A percentile compares a stretch with the other conserved stretches of the same genome.
Evolutionary conservation across 768 basidiomycete species (phyloP).

Genomic region (Boletellus emodensis): DNA sequence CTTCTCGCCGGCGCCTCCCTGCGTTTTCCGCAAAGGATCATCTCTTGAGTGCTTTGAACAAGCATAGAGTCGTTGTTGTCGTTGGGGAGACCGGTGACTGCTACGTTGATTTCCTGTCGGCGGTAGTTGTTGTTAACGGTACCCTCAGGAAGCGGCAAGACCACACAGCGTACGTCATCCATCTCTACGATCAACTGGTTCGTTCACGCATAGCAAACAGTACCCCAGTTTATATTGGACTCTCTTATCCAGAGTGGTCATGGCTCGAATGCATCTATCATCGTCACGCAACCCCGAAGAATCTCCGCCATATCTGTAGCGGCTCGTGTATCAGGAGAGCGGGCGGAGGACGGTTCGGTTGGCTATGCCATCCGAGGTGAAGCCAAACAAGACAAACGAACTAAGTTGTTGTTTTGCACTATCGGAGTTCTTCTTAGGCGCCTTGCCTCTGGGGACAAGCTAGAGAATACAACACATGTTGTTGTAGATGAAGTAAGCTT

Average conservation of each 20-base stretch:
- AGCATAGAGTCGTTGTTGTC: conserved; percentile 69
- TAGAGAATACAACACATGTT: conserved; percentile 74
- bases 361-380: conserved; percentile 92
- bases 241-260: conserved; percentile 58
- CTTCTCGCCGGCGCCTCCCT: conserved; percentile 60
- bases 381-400: conserved; percentile 57
- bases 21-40: conserved; percentile 65
- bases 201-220: conserved; percentile 30
- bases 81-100: conserved; percentile 82
- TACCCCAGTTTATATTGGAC: conserved; percentile 89
- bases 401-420: conserved; percentile 85
- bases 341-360: conserved; percentile 70
- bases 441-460: conserved; percentile 65
- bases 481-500: conserved; percentile 80
- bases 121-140: conserved; percentile 1
- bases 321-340: conserved; percentile 78
- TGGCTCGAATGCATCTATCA: conserved; percentile 68
- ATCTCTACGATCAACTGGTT: neutral
- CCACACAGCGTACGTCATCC: conserved; percentile 63
- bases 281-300: conserved; percentile 87
- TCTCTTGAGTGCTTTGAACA: conserved; percentile 57
- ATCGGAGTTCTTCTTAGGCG: conserved; percentile 89
- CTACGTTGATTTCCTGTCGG: neutral
- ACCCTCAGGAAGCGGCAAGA: conserved; percentile 77
- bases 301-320: conserved; percentile 89